phyloP scores from a whole-genome alignment of 139 green algal genomes.

The Auxenochlorella protothecoides region DNA sequence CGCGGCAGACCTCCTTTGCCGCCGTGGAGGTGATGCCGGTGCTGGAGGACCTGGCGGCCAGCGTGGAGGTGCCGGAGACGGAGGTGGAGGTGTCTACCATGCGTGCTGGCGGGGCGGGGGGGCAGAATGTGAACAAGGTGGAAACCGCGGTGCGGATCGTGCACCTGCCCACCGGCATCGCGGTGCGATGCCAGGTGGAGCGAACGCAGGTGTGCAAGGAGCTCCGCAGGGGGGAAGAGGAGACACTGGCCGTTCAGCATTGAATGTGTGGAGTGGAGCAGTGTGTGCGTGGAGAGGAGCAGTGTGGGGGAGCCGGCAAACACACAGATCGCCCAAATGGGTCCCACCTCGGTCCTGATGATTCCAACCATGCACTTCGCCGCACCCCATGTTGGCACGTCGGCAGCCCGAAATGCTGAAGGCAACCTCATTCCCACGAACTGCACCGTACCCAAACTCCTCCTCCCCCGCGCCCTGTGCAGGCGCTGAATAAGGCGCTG shows the following conservation, averaged over 20 bases:
- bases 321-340: background rate
- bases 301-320: background rate
- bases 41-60: constrained; percentile 29
- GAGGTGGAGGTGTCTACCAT: constrained; percentile 87
- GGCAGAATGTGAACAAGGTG: constrained; percentile 99
- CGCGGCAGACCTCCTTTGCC: constrained; percentile 92
- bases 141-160: constrained; percentile 79
- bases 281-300: background rate
- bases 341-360: no score
- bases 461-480: background rate
- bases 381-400: no score
- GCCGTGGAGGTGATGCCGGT: constrained; percentile 78
- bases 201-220: constrained; percentile 44
- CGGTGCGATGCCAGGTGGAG: constrained; percentile 73
- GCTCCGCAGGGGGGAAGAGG: no score
- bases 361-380: no score
- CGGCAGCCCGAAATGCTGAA: no score
- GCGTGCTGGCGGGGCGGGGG: constrained; percentile 62
- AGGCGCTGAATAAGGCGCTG: constrained; percentile 21
- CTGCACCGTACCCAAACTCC: no score
- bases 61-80: constrained; percentile 51
- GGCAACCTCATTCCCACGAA: no score
- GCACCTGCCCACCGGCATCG: constrained; percentile 80
- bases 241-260: no score
- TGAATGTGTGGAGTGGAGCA: no score